Conservation (phyloP, 2,329 filamentous ascomycete species). For the Neofusicoccum laricinum region DNA sequence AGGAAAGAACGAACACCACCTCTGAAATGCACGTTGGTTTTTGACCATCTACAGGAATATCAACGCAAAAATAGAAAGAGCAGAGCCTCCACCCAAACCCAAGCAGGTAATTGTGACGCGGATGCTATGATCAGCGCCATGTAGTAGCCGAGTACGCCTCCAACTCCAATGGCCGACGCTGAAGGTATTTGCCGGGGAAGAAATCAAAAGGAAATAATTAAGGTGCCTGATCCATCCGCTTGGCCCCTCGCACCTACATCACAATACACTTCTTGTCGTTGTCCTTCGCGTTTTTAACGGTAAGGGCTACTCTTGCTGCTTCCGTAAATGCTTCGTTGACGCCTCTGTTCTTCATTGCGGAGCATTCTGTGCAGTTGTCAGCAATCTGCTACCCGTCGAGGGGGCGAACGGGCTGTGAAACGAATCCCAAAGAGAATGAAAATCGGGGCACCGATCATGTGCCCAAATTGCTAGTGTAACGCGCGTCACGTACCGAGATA, state of each 20-base stretch:
- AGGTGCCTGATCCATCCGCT: not conserved
- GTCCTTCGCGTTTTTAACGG: constrained; percentile 51
- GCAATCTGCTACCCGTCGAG: constrained; percentile 7
- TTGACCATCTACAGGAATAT: not conserved
- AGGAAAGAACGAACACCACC: not conserved
- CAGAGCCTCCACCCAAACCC: not conserved
- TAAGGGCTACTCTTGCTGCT: constrained; percentile 85
- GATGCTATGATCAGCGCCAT: not conserved
- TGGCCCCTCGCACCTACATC: constrained; percentile 29
- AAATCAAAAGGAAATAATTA: constrained; percentile 7
- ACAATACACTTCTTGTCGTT: constrained; percentile 42
- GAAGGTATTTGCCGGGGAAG: constrained; percentile 13
- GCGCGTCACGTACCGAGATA: constrained; percentile 65
- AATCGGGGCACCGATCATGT: not conserved
- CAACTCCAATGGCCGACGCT: constrained; percentile 12
- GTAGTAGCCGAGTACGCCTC: constrained; percentile 12
- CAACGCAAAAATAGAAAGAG: not conserved
- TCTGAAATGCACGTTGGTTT: constrained; percentile 2
- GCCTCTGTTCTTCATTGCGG: constrained; percentile 94
- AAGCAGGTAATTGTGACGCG: not conserved
- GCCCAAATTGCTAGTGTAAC: not conserved
- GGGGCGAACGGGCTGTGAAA: not conserved
- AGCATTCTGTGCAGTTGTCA: constrained; percentile 68
- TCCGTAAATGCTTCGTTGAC: constrained; percentile 99
- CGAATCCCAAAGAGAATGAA: not conserved